Evolutionary conservation across 768 basidiomycete species (phyloP).

Genomic region (Amanita subjunquillea): DNA sequence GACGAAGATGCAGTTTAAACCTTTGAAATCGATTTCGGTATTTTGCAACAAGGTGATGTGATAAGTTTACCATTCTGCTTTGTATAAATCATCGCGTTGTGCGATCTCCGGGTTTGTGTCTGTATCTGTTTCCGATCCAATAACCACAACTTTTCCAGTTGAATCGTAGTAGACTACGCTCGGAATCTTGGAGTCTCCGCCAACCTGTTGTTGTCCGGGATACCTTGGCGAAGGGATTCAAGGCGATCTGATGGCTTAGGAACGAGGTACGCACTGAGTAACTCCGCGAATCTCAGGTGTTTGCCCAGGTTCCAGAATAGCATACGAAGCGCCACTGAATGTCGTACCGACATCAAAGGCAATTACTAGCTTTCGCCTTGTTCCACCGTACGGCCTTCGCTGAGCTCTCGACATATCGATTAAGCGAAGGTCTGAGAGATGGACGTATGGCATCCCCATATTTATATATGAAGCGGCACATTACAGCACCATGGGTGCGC

Average conservation of each 20-base stretch:
- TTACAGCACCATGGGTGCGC: not conserved
- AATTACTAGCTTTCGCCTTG: conserved; percentile 29
- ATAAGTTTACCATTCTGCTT: not conserved
- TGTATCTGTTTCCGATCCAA: not conserved
- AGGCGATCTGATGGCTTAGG: conserved; percentile 20
- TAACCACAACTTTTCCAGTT: not conserved
- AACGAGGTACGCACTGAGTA: conserved; percentile 15
- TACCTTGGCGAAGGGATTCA: conserved; percentile 26
- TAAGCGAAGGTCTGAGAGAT: not conserved
- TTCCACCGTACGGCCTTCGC: conserved; percentile 27
- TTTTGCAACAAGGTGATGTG: not conserved
- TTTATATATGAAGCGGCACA: not conserved
- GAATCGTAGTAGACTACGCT: conserved; percentile 5
- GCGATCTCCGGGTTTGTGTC: not conserved
- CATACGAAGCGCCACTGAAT: conserved; percentile 28
- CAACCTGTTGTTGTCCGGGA: not conserved
- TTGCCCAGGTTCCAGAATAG: conserved; percentile 24
- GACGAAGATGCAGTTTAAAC: conserved; percentile 6
- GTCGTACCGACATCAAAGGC: conserved; percentile 46
- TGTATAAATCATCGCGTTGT: not conserved
- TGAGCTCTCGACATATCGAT: conserved; percentile 9
- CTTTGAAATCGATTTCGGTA: conserved; percentile 9
- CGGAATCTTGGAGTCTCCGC: conserved; percentile 1
- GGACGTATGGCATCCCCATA: not conserved
- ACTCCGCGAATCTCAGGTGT: conserved; percentile 25